A percentile compares a stretch with the other conserved stretches of the same genome.
These are phyloP conservation scores for Blastobotrys proliferans DNA, from an alignment of 1,139 yeast genomes.

Conservation along the genomic window DNA sequence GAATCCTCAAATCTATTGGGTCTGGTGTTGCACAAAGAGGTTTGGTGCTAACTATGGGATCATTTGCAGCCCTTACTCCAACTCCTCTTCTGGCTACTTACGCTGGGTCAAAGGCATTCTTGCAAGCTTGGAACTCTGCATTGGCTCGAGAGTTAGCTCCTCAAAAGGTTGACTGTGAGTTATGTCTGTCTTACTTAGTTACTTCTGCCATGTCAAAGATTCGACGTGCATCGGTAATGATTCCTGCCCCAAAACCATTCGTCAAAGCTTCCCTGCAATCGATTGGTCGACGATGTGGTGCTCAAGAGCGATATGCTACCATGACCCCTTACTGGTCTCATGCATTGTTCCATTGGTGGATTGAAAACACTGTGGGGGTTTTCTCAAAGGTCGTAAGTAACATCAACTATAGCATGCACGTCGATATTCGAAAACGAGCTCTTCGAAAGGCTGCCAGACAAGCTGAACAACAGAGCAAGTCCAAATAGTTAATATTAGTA, in stretches of 20 bases:
- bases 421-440: conserved; percentile 75
- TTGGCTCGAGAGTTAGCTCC: conserved; percentile 78
- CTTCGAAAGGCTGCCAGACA: conserved; percentile 61
- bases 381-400: conserved; percentile 65
- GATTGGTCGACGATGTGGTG: conserved; percentile 85
- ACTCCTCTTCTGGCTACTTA: conserved; percentile 90
- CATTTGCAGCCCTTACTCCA: conserved; percentile 92
- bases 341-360: conserved; percentile 84
- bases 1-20: conserved; percentile 50
- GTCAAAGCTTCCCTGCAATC: conserved; percentile 63
- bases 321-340: conserved; percentile 92
- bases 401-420: conserved; percentile 73
- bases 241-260: conserved; percentile 80
- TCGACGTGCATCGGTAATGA: conserved; percentile 64
- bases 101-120: conserved; percentile 93
- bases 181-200: conserved; percentile 84
- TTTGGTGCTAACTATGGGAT: conserved; percentile 89
- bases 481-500: conserved; percentile 1
- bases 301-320: conserved; percentile 86
- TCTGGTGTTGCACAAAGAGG: conserved; percentile 42
- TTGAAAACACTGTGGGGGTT: conserved; percentile 77
- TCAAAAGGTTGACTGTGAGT: conserved; percentile 75
- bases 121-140: conserved; percentile 89
- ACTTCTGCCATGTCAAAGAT: conserved; percentile 96
- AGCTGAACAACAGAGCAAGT: conserved; percentile 9